Evolutionary conservation across 305 asterid genomes (phyloP).

Genomic region (Fraxinus floribunda): DNA sequence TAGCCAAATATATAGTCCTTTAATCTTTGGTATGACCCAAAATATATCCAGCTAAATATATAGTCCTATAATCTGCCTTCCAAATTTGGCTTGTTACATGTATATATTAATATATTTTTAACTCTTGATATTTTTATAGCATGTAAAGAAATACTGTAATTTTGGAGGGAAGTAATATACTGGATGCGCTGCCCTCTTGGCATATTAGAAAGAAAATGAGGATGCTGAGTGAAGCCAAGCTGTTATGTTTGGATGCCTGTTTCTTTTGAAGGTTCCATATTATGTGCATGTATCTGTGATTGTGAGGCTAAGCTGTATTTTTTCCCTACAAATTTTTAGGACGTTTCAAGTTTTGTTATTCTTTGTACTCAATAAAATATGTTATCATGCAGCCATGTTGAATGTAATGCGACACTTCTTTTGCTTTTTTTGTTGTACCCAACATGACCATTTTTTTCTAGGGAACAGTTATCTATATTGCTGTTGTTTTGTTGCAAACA

Average conservation of each 20-base stretch:
- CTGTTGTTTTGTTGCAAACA: neutral
- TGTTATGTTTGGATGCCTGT: neutral
- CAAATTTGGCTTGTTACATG: too few relatives aligned
- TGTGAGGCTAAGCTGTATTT: neutral
- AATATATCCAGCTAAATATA: too few relatives aligned
- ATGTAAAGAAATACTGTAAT: neutral
- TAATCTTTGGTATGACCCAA: too few relatives aligned
- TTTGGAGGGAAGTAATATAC: neutral
- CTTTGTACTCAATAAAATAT: neutral
- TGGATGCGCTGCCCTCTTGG: neutral
- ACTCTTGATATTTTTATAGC: neutral
- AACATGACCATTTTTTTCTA: neutral
- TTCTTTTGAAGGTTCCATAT: neutral
- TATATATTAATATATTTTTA: too few relatives aligned
- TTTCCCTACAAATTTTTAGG: neutral
- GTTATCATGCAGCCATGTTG: neutral
- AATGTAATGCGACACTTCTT: neutral
- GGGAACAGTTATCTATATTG: neutral
- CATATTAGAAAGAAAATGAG: conserved; percentile 1
- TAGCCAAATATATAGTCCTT: too few relatives aligned
- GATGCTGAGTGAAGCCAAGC: neutral
- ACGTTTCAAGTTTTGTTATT: neutral
- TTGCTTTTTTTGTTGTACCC: neutral
- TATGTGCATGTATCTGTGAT: neutral
- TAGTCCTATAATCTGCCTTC: too few relatives aligned